Evolutionary conservation across 306 rosid genomes (phyloP).

Genomic region (Hippophae rhamnoides): DNA sequence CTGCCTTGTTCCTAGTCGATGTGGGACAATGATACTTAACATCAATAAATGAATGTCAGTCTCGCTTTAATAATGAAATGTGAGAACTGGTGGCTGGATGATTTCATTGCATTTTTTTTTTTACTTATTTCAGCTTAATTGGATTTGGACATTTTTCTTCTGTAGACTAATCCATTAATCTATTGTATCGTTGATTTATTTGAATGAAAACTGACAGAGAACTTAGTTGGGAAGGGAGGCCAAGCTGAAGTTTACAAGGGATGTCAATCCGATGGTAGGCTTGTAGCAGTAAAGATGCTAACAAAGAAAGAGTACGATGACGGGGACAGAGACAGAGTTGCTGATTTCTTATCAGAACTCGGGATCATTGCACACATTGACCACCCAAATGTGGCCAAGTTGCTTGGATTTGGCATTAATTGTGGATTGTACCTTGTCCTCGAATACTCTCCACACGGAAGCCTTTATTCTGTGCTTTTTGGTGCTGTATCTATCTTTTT

Average conservation of each 20-base stretch:
- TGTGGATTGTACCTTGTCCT: slow-evolving; percentile 76
- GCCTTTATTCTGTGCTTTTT: slow-evolving; percentile 74
- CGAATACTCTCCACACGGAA: slow-evolving; percentile 61
- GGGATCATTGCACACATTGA: slow-evolving; percentile 88
- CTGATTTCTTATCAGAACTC: slow-evolving; percentile 77
- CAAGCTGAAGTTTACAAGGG: slow-evolving; percentile 95
- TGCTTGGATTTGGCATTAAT: slow-evolving; percentile 77
- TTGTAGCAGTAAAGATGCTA: slow-evolving; percentile 75
- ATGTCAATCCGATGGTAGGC: slow-evolving; percentile 45
- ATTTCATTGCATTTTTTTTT: too few species aligned
- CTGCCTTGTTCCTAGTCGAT: too few species aligned
- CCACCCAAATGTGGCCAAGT: slow-evolving; percentile 65
- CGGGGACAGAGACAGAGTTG: slow-evolving; percentile 41
- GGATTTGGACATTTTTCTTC: not conserved
- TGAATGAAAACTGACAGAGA: slow-evolving; percentile 30
- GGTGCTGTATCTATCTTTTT: slow-evolving; percentile 30
- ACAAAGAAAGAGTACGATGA: slow-evolving; percentile 52
- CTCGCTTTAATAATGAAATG: too few species aligned
- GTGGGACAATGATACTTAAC: too few species aligned
- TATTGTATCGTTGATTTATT: not conserved
- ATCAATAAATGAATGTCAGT: too few species aligned
- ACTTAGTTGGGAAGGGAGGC: slow-evolving; percentile 86
- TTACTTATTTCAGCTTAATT: not conserved
- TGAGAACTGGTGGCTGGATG: too few species aligned
- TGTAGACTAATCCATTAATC: not conserved